Evolutionary conservation across 805 yeast genomes (phyloP).

Genomic region (Myxozyma udenii): DNA sequence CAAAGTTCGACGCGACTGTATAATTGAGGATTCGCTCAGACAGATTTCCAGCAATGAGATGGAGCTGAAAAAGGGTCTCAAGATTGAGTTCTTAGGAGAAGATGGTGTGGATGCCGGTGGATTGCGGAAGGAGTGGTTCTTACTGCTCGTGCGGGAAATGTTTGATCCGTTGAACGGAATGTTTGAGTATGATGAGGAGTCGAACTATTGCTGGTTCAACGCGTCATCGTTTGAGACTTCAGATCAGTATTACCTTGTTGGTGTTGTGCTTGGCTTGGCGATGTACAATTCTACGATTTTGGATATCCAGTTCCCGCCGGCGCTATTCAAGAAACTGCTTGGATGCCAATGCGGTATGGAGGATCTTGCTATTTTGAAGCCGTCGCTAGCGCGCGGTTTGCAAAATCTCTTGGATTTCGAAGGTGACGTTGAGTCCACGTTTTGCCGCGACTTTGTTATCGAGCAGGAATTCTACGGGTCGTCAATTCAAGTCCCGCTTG

Average conservation of each 20-base stretch:
- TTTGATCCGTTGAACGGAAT: slow-evolving; percentile 68
- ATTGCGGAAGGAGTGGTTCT: slow-evolving; percentile 88
- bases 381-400: slow-evolving; percentile 58
- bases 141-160: slow-evolving; percentile 63
- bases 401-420: slow-evolving; percentile 46
- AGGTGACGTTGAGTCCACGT: slow-evolving; percentile 44
- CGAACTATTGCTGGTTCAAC: slow-evolving; percentile 71
- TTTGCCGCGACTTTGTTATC: slow-evolving; percentile 59
- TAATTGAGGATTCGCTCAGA: slow-evolving; percentile 70
- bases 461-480: slow-evolving; percentile 51
- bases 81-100: slow-evolving; percentile 78
- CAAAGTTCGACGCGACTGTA: slow-evolving; percentile 60
- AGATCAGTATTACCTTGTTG: slow-evolving; percentile 57
- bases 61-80: slow-evolving; percentile 69
- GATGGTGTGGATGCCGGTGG: slow-evolving; percentile 98
- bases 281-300: slow-evolving; percentile 85
- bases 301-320: slow-evolving; percentile 73
- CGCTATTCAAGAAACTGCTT: slow-evolving; percentile 71
- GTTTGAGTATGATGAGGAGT: slow-evolving; percentile 63
- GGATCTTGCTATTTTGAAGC: slow-evolving; percentile 69
- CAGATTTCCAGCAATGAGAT: slow-evolving; percentile 45
- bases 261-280: slow-evolving; percentile 85
- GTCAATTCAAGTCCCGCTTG: slow-evolving; percentile 48
- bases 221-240: slow-evolving; percentile 32
- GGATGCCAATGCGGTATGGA: slow-evolving; percentile 52